Percentiles rank a stretch among this genome's conserved stretches.
These are phyloP conservation scores for Hypoxylon sp. DNA, from an alignment of 2,329 filamentous ascomycete species.

Conservation along the genomic window DNA sequence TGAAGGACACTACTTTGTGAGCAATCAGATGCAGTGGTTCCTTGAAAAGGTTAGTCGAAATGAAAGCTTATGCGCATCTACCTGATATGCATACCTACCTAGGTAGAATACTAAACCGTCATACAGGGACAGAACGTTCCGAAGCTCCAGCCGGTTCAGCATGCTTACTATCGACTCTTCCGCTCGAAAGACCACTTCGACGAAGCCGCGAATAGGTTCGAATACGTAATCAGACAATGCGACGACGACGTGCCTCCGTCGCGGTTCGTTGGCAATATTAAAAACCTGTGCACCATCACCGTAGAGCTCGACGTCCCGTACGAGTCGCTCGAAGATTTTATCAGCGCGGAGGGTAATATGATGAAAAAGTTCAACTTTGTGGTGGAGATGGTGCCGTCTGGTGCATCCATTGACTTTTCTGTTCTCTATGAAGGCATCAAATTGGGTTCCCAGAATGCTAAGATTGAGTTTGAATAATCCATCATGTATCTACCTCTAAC, in stretches of 20 bases:
- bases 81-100: neutral
- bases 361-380: conserved; percentile 1
- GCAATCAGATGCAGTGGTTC: neutral
- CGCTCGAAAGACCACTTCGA: conserved; percentile 1
- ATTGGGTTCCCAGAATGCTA: neutral
- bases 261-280: neutral
- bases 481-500: too few species aligned
- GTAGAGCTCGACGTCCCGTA: conserved; percentile 1
- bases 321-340: conserved; percentile 3
- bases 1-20: neutral
- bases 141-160: neutral
- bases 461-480: neutral
- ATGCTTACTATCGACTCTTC: neutral
- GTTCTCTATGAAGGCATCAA: neutral
- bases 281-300: neutral
- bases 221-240: neutral
- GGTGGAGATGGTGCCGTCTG: neutral
- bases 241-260: neutral
- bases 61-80: neutral
- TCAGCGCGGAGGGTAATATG: neutral
- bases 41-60: neutral
- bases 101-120: neutral
- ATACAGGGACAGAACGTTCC: conserved; percentile 1
- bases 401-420: neutral
- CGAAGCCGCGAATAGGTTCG: neutral